Evolutionary conservation across 2,329 filamentous ascomycete genomes (phyloP).

Genomic region (Alternaria viburni): DNA sequence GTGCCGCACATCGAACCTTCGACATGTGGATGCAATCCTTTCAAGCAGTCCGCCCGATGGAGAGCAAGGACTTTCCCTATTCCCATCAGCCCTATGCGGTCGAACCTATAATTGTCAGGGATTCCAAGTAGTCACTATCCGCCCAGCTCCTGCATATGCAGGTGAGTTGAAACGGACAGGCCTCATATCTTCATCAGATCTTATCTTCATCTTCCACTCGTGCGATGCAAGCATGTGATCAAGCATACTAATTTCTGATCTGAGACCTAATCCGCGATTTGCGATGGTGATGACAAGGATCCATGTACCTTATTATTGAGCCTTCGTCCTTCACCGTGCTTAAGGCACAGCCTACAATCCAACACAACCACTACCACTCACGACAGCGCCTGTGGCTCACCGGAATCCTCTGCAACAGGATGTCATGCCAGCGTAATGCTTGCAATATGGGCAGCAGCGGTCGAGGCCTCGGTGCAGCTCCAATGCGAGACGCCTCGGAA

Average conservation of each 20-base stretch:
- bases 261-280: slow-evolving; percentile 1
- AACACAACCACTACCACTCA: slow-evolving; percentile 1
- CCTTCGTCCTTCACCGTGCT: slow-evolving; percentile 3
- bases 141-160: slow-evolving; percentile 17
- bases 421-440: slow-evolving; percentile 17
- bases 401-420: slow-evolving; percentile 27
- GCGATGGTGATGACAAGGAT: slow-evolving; percentile 17
- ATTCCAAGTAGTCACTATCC: slow-evolving; percentile 13
- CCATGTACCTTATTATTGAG: slow-evolving; percentile 13
- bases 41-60: slow-evolving; percentile 13
- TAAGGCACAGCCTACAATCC: slow-evolving; percentile 10
- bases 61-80: slow-evolving; percentile 15
- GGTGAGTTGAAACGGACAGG: slow-evolving; percentile 6
- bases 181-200: slow-evolving; percentile 6
- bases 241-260: slow-evolving; percentile 1
- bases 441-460: slow-evolving; percentile 5
- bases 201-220: slow-evolving; percentile 1
- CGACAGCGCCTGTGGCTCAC: slow-evolving; percentile 15
- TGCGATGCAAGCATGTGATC: slow-evolving; percentile 12
- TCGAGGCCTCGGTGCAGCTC: slow-evolving; percentile 14
- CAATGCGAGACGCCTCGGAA: slow-evolving; percentile 14
- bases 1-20: slow-evolving; percentile 4
- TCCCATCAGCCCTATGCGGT: slow-evolving; percentile 32
- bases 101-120: slow-evolving; percentile 14
- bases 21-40: slow-evolving; percentile 11